Base-by-base conservation (phyloP, 768 basidiomycete genomes). In the Lactifluus subvellereus region DNA sequence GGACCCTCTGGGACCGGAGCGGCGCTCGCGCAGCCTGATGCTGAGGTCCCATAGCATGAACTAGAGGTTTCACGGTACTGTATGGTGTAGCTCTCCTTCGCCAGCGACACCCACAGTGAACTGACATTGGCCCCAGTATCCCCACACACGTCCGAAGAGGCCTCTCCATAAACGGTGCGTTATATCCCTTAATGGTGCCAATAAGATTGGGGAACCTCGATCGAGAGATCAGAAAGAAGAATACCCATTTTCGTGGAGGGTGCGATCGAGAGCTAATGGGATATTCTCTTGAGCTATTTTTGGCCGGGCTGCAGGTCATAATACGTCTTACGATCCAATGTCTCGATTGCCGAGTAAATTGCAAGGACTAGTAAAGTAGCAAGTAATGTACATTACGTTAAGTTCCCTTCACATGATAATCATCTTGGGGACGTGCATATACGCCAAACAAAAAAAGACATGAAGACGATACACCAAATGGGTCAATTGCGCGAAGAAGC, bases 371-470 rank as follows among this genome's bases (percentile, higher is more conserved):
- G 20, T 16, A 7, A 48, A 33, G 35, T 20, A 20, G n/a, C 10
- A 37, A 27, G 42, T 54, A 42, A 59, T 18, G n/a, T 54, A 59
- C 22, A 47, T 57, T 63, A 59, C 38, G 27, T 33, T 20, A 38
- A 10, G 10, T 40, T 13, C 18, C 27, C 38, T 6, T 59, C 45
- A 45, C n/a, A 20, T 50, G 47, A 54, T 49, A 54, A 52, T 51
- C 48, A 56, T 61, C 50, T 35, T 38, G 27, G n/a, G 49, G 33
- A 56, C 38, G 27, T 27, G 33, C 40, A 13, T 49, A 57, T 22
- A 51, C 38, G 11, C 11, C 11, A 40, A 40, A 13, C 35, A 37
- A 37, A 37, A 37, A 40, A 42, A 33, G 47, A 4, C 30, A 35
- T 56, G 14, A 16, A 22, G 27, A n/a, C 37, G 18, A 45, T 54